phyloP scores from a whole-genome alignment of 208 protist species.

The Trypanosoma mega region DNA sequence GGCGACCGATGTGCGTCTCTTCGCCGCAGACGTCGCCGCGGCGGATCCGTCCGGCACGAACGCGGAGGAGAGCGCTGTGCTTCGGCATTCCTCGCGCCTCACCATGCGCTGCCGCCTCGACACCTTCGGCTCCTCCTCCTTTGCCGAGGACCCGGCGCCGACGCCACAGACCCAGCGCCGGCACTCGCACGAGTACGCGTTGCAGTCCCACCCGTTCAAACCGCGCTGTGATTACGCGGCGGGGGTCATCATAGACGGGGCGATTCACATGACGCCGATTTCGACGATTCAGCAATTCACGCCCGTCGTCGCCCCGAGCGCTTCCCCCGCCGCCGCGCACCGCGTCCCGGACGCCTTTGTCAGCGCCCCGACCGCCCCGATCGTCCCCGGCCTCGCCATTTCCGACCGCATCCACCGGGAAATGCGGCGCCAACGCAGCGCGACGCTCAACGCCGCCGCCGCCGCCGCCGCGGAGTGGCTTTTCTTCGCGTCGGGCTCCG shows the following conservation, averaged over 20 bases:
- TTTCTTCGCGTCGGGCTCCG: constrained; percentile 42
- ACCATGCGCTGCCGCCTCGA: constrained; percentile 5
- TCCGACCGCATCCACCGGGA: constrained; percentile 70
- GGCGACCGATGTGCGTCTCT: constrained; percentile 54
- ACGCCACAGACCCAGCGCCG: constrained; percentile 11
- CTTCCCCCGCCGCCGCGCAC: constrained; percentile 18
- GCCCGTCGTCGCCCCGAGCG: constrained; percentile 31
- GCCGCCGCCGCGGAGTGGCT: constrained; percentile 50
- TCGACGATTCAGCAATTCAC: constrained; percentile 52
- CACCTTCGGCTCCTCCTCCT: constrained; percentile 28
- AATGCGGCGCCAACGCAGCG: constrained; percentile 70
- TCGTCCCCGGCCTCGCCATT: constrained; percentile 39
- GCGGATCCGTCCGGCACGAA: background rate
- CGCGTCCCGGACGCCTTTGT: constrained; percentile 38
- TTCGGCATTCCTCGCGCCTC: background rate
- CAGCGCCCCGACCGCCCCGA: constrained; percentile 34
- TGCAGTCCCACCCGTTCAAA: constrained; percentile 71
- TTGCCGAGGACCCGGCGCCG: constrained; percentile 29
- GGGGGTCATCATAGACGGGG: constrained; percentile 47
- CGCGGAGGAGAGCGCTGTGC: background rate
- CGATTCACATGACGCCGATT: constrained; percentile 72
- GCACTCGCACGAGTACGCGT: constrained; percentile 57
- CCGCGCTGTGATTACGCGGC: constrained; percentile 69
- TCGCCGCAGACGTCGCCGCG: constrained; percentile 36
- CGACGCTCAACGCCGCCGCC: constrained; percentile 64